Evolutionary conservation across 176 grass and related monocot species (phyloP), one percentile per base, ranked within the genome.

Genomic region (Raddia distichophylla): DNA sequence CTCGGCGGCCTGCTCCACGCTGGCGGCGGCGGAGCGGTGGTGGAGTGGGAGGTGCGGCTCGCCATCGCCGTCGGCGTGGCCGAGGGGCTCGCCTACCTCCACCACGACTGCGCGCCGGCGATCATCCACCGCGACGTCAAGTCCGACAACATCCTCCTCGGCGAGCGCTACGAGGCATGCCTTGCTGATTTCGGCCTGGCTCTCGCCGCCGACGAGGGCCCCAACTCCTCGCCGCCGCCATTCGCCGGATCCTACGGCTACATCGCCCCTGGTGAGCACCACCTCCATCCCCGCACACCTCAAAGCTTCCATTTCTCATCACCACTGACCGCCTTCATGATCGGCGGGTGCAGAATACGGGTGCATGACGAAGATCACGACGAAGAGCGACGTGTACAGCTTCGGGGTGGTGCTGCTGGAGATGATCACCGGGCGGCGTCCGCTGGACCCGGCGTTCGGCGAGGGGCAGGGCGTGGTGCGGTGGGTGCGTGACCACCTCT

Each of bases 321-420:
- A 27, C n/a, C 5, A 34, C 4, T 54, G 2, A 15, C 15, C 0
- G 6, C 18, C 18, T 35, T 50, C 47, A 18, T 40, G 59, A 15
- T 71, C 1, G 20, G 27, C 27, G 27, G 1, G 55, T 66, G 56
- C 79, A 97, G 94, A 97, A 80, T 94, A 97, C 12, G 91, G 91
- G 10, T 97, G 87, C 10, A 97, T 90, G 94, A 88, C 86, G 12
- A 94, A 93, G 85, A 97, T 97, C 75, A 97, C 94, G 3, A 97
- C 80, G 67, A 98, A 98, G 86, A 94, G 95, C 46, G 95, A 98
- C 71, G 95, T 98, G 81, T 98, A 98, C 78, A 98, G 95, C 77
- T 98, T 94, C 64, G 92, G 95, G 0, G 92, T 98, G 56, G 84
- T 98, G 64, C 75, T 98, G 51, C 63, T 98, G 13, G 95, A 98